Percentiles rank a stretch among this genome's conserved stretches.
Evolutionary conservation across 805 yeast species (phyloP).

Genomic region (Pichia californica): DNA sequence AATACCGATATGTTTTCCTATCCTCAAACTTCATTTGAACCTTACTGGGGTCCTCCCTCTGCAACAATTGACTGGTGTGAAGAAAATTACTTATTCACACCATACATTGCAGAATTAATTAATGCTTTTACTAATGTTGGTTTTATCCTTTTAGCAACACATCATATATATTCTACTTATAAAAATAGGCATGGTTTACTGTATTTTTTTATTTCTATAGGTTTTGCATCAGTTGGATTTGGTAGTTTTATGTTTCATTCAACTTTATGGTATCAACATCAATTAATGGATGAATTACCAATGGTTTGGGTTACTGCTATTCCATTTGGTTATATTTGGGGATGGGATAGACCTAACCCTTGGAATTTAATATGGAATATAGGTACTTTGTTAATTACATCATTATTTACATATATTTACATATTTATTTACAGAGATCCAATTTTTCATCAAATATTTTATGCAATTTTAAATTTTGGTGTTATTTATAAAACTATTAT

Average conservation of each 20-base stretch:
- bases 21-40: constrained; percentile 7
- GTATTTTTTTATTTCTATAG: constrained; percentile 64
- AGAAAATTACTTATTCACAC: constrained; percentile 85
- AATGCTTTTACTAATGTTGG: constrained; percentile 72
- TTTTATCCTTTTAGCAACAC: constrained; percentile 27
- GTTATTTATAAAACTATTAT: constrained; percentile 54
- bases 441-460: constrained; percentile 80
- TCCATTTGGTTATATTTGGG: constrained; percentile 50
- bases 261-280: constrained; percentile 87
- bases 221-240: constrained; percentile 83
- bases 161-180: constrained; percentile 46
- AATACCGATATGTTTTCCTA: constrained; percentile 8
- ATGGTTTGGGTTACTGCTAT: constrained; percentile 98
- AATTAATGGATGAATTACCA: constrained; percentile 90
- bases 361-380: constrained; percentile 18
- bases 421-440: constrained; percentile 69
- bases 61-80: constrained; percentile 99
- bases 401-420: constrained; percentile 60
- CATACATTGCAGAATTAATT: constrained; percentile 83
- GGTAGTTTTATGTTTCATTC: constrained; percentile 96
- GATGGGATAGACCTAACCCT: constrained; percentile 23
- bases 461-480: constrained; percentile 69
- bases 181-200: constrained; percentile 60
- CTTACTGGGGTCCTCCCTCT: constrained; percentile 72
- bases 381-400: constrained; percentile 28